phyloP scores from a whole-genome alignment of 768 basidiomycete genomes.

The Coprinopsis cinerea region DNA sequence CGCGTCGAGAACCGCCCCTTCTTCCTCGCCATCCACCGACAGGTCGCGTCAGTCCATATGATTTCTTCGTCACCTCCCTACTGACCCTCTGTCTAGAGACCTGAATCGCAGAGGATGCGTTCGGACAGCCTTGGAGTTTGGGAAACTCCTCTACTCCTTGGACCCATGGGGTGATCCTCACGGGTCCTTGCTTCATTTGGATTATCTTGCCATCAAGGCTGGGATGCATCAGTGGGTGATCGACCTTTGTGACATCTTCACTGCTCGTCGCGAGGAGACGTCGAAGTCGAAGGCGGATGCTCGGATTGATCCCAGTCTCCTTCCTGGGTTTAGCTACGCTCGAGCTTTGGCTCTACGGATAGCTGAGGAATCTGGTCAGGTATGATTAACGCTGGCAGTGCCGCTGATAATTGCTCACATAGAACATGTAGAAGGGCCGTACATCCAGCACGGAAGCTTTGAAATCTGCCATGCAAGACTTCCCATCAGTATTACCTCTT shows the following conservation, averaged over 20 bases:
- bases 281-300: constrained; percentile 14
- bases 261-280: constrained; percentile 17
- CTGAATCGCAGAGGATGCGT: constrained; percentile 85
- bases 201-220: constrained; percentile 79
- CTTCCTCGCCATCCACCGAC: constrained; percentile 82
- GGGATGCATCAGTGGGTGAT: constrained; percentile 79
- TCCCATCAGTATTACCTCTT: constrained; percentile 77
- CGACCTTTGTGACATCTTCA: constrained; percentile 52
- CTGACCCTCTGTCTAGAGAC: constrained; percentile 42
- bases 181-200: constrained; percentile 75
- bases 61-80: background rate
- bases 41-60: constrained; percentile 57
- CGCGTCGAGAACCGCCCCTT: constrained; percentile 89
- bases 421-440: constrained; percentile 35
- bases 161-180: constrained; percentile 90
- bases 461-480: constrained; percentile 64
- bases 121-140: constrained; percentile 88
- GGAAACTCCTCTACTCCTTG: constrained; percentile 76
- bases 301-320: constrained; percentile 45
- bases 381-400: background rate
- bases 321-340: constrained; percentile 78
- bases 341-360: constrained; percentile 62
- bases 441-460: constrained; percentile 62
- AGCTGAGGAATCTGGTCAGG: constrained; percentile 34
- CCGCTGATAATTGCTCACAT: constrained; percentile 19